phyloP scores from a whole-genome alignment of 257 asterid species.

The Lithospermum erythrorhizon region DNA sequence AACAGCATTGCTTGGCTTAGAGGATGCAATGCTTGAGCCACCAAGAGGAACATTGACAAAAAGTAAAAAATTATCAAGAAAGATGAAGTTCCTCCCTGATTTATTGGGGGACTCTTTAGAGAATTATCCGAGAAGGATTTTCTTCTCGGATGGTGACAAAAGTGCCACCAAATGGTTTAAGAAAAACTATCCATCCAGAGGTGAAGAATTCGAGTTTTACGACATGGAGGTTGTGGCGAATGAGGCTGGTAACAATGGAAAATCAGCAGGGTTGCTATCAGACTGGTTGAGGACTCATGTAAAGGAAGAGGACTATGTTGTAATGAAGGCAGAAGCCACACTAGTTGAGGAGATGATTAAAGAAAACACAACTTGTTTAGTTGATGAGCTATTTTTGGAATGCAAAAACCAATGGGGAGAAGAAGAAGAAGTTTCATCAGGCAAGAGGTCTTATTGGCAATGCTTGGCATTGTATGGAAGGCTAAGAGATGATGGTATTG shows the following conservation, averaged over 20 bases:
- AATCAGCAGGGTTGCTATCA: constrained; percentile 8
- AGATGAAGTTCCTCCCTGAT: constrained; percentile 57
- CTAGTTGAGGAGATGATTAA: constrained; percentile 45
- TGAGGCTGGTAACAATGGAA: constrained; percentile 5
- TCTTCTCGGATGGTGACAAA: constrained; percentile 40
- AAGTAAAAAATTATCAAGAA: constrained; percentile 9
- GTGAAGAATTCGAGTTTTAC: constrained; percentile 46
- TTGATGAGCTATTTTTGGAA: constrained; percentile 9
- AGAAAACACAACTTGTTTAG: constrained; percentile 25
- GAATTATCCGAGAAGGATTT: constrained; percentile 46
- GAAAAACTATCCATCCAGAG: constrained; percentile 47
- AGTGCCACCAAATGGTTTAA: constrained; percentile 51
- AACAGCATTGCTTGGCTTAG: constrained; percentile 34
- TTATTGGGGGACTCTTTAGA: constrained; percentile 45
- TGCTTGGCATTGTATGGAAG: constrained; percentile 50
- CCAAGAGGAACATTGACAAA: constrained; percentile 16
- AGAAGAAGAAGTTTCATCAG: constrained; percentile 15
- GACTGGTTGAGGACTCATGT: constrained; percentile 33
- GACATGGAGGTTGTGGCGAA: constrained; percentile 11
- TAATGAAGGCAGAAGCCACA: constrained; percentile 54
- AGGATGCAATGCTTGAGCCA: constrained; percentile 41
- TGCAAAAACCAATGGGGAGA: constrained; percentile 8
- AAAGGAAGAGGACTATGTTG: constrained; percentile 41
- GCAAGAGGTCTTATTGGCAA: constrained; percentile 49
- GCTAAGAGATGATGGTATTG: constrained; percentile 46